Evolutionary conservation across 2,329 filamentous ascomycete species (phyloP).

Genomic region (Fusarium sp.): DNA sequence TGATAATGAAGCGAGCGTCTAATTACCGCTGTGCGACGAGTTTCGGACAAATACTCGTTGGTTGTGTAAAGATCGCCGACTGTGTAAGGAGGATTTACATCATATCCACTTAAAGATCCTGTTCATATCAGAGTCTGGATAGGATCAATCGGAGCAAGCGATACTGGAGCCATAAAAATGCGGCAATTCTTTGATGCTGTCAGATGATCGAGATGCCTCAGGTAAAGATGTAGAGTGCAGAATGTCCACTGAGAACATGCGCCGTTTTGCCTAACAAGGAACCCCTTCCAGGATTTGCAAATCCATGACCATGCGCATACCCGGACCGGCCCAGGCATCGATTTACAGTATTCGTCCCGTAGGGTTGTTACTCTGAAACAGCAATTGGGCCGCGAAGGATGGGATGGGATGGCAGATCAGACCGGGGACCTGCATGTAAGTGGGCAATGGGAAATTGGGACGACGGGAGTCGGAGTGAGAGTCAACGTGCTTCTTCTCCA

Average conservation of each 20-base stretch:
- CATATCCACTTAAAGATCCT: background rate
- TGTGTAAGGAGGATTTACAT: conserved; percentile 8
- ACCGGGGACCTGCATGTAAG: conserved; percentile 37
- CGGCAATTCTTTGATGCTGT: conserved; percentile 13
- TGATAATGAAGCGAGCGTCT: background rate
- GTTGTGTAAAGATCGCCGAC: conserved; percentile 8
- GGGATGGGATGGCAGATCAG: conserved; percentile 33
- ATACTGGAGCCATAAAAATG: conserved; percentile 18
- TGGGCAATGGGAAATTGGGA: conserved; percentile 10
- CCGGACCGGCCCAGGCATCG: conserved; percentile 12
- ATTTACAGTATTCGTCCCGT: conserved; percentile 28
- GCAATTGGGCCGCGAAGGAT: conserved; percentile 26
- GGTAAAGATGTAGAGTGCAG: background rate
- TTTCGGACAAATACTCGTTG: conserved; percentile 16
- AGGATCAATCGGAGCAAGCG: background rate
- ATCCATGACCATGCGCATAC: background rate
- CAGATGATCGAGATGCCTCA: background rate
- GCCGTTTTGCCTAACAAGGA: conserved; percentile 12
- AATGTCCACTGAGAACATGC: conserved; percentile 26
- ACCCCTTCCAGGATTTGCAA: conserved; percentile 16
- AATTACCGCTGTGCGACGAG: conserved; percentile 22
- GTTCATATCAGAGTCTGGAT: conserved; percentile 1
- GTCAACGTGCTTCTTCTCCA: conserved; percentile 24
- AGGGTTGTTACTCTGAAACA: conserved; percentile 33
- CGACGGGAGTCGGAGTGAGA: background rate